A percentile compares a stretch with the other conserved stretches of the same genome.
These are phyloP conservation scores for Otatea glauca DNA, from an alignment of 176 grass and related monocot genomes.

Conservation along the genomic window DNA sequence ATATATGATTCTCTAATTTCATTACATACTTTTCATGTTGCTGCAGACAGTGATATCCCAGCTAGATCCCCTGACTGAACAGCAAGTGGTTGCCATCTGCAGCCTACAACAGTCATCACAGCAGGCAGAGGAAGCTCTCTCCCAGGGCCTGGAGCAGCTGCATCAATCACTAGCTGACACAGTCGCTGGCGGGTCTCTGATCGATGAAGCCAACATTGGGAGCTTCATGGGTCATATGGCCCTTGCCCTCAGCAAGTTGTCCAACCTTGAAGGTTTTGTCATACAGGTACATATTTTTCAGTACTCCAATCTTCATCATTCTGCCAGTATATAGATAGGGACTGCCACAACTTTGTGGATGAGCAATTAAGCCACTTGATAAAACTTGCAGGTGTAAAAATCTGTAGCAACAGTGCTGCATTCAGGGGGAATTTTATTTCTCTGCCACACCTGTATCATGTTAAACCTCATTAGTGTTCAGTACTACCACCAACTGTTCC, in stretches of 20 bases:
- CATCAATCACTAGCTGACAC: slow-evolving; percentile 72
- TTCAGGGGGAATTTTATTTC: slow-evolving; percentile 1
- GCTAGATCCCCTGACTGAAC: slow-evolving; percentile 85
- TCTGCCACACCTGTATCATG: neutral
- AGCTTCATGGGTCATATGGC: slow-evolving; percentile 85
- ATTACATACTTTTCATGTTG: slow-evolving; percentile 18
- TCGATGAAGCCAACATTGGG: slow-evolving; percentile 45
- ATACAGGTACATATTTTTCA: slow-evolving; percentile 63
- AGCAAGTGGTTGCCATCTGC: slow-evolving; percentile 78
- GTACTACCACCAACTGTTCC: neutral
- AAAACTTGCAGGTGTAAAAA: neutral
- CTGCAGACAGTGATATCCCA: slow-evolving; percentile 67
- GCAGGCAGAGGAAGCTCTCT: slow-evolving; percentile 94
- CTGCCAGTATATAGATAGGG: neutral
- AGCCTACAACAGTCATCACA: slow-evolving; percentile 82
- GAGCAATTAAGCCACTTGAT: slow-evolving; percentile 1
- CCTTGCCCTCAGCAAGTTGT: slow-evolving; percentile 76
- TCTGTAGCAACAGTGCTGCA: neutral
- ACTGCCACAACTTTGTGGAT: neutral
- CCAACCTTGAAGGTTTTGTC: slow-evolving; percentile 84
- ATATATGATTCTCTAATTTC: slow-evolving; percentile 18
- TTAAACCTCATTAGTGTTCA: slow-evolving; percentile 23
- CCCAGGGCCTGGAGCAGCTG: slow-evolving; percentile 85
- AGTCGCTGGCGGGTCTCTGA: slow-evolving; percentile 56
- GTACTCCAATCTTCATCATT: slow-evolving; percentile 11